These are phyloP conservation scores for Mortierella sp. DNA, from an alignment of 371 early-diverging fungal species.

Conservation along the genomic window DNA sequence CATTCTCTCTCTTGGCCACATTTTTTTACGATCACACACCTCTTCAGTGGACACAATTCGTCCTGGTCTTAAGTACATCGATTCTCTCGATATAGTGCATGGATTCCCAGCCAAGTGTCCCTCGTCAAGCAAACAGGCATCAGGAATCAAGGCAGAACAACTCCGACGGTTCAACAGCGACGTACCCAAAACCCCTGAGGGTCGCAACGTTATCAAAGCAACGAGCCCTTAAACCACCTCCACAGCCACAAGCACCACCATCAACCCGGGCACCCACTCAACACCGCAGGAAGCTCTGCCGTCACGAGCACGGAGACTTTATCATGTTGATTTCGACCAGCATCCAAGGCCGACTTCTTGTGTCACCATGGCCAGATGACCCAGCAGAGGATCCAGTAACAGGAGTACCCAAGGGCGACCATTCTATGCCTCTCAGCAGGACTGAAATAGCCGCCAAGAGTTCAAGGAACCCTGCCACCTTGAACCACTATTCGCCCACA, in stretches of 20 bases:
- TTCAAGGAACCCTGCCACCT: not conserved
- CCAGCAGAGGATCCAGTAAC: not conserved
- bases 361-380: constrained; percentile 10
- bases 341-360: not conserved
- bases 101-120: not conserved
- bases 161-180: not conserved
- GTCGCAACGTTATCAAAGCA: not conserved
- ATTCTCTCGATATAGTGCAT: not conserved
- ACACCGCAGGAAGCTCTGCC: not conserved
- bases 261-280: not conserved
- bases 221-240: not conserved
- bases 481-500: not conserved
- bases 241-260: not conserved
- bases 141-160: not conserved
- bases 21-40: not conserved
- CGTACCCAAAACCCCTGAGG: not conserved
- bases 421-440: not conserved
- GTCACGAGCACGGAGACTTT: not conserved
- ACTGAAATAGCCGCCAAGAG: not conserved
- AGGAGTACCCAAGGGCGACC: not conserved
- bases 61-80: not conserved
- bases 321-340: not conserved
- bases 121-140: not conserved
- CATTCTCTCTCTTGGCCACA: not conserved
- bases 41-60: not conserved